Evolutionary conservation across 2,329 filamentous ascomycete genomes (phyloP).

Genomic region (Camillea tinctor): DNA sequence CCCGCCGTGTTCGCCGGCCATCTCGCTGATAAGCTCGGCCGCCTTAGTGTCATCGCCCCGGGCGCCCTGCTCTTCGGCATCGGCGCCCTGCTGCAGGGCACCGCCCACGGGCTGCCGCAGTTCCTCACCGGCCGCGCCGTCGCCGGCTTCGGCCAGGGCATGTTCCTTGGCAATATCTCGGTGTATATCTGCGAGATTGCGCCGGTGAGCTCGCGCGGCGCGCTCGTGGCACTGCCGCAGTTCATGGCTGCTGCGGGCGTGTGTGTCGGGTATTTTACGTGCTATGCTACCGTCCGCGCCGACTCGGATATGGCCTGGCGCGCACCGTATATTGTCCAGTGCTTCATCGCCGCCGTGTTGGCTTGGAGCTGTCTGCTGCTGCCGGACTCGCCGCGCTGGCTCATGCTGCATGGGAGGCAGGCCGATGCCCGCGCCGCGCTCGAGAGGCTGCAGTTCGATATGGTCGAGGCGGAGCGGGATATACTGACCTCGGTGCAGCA

Average conservation of each 20-base stretch:
- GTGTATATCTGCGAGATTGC: slow-evolving; percentile 64
- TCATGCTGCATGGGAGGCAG: slow-evolving; percentile 46
- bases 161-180: slow-evolving; percentile 55
- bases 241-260: slow-evolving; percentile 50
- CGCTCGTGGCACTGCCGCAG: slow-evolving; percentile 52
- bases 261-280: slow-evolving; percentile 57
- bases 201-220: slow-evolving; percentile 48
- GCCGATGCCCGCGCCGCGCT: slow-evolving; percentile 44
- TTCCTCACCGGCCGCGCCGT: slow-evolving; percentile 55
- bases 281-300: slow-evolving; percentile 53
- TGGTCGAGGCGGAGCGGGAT: slow-evolving; percentile 46
- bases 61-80: slow-evolving; percentile 52
- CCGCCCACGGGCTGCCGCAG: slow-evolving; percentile 45
- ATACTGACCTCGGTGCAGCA: slow-evolving; percentile 36
- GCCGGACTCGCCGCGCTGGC: slow-evolving; percentile 58
- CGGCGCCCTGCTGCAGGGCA: slow-evolving; percentile 53
- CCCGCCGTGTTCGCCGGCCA: slow-evolving; percentile 58
- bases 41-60: slow-evolving; percentile 44
- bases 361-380: slow-evolving; percentile 41
- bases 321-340: slow-evolving; percentile 52
- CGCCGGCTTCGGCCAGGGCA: slow-evolving; percentile 58
- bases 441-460: slow-evolving; percentile 41
- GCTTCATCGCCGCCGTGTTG: slow-evolving; percentile 39
- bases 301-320: slow-evolving; percentile 53
- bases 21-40: slow-evolving; percentile 51